Evolutionary conservation across 495 filamentous ascomycete species (phyloP), one percentile per base, ranked within the genome.

Genomic region (Cercophora newfieldiana): DNA sequence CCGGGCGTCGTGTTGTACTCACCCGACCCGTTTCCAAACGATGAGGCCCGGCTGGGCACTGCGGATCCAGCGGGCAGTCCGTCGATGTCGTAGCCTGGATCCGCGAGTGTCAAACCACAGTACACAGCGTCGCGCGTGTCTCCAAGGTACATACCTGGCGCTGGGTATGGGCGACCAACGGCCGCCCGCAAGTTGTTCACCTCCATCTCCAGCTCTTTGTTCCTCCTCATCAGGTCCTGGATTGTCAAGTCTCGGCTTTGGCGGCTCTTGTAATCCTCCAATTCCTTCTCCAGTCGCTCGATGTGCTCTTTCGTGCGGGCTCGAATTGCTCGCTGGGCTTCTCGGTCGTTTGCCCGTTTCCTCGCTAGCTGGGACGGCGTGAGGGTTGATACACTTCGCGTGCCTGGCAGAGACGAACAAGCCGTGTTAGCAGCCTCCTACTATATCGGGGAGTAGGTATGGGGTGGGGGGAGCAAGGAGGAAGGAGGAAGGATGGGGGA

Each of bases 301-400:
- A 96, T 95, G 70, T 93, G 89, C 61, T 87, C 82, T 70, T 92
- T 94, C 12, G 90, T 96, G 64, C 93, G 83, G 69, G 91, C 89
- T 18, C 93, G 84, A 64, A 96, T 97, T 19, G 91, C 91, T 57
- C 91, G 86, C 75, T 97, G 93, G 19, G 93, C 93, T 77, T 94
- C 91, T 48, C 93, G 86, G 73, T 97, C 93, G 76, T 96, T 96
- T 71, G 91, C 91, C 62, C 93, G 85, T 77, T 97, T 97, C 72
- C 89, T 86, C 7, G 85, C 88, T 55, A 91, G 80, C 72, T 92
- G 89, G 25, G 87, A 83, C n/a, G 87, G 85, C 14, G 88, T 90
- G 66, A 92, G 84, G 64, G 88, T 91, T 59, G 88, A 87, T 21
- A 93, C 89, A 47, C 88, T 88, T 63, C 90, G 81, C 26, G 86